Evolutionary conservation across 2,329 filamentous ascomycete genomes (phyloP).

Genomic region (Xylaria sp.): DNA sequence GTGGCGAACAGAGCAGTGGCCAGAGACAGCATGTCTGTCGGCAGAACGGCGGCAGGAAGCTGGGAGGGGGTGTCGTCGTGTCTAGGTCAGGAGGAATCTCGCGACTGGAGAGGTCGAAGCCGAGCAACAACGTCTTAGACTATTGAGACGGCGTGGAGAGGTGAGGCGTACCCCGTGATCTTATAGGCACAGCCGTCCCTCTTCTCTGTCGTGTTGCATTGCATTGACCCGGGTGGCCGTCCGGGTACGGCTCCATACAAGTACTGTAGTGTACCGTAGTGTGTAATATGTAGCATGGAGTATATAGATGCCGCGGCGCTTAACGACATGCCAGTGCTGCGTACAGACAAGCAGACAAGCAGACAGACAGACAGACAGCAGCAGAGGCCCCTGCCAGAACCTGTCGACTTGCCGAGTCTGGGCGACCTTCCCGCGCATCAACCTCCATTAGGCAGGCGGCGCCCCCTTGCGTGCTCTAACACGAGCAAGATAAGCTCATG

Average conservation of each 20-base stretch:
- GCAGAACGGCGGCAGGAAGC: conserved; percentile 4
- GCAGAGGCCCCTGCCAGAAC: conserved; percentile 37
- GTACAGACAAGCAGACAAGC: no score
- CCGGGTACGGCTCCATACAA: conserved; percentile 25
- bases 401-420: conserved; percentile 46
- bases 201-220: conserved; percentile 11
- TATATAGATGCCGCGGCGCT: conserved; percentile 23
- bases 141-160: not conserved
- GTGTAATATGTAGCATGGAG: not conserved
- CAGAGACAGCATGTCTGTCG: conserved; percentile 44
- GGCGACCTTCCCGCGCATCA: conserved; percentile 44
- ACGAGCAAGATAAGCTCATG: conserved; percentile 34
- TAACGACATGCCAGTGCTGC: not conserved
- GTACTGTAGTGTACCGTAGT: not conserved
- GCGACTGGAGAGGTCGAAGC: conserved; percentile 11
- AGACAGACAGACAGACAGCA: not conserved
- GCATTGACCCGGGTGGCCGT: conserved; percentile 19
- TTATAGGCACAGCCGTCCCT: conserved; percentile 27
- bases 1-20: conserved; percentile 44
- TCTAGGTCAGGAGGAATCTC: conserved; percentile 20
- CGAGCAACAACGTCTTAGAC: conserved; percentile 5
- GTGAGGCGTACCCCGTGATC: conserved; percentile 15
- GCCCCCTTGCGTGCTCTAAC: conserved; percentile 12
- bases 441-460: conserved; percentile 44
- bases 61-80: not conserved